Conservation (phyloP, 2,329 filamentous ascomycete species). For the Diaporthe citrichinensis region DNA sequence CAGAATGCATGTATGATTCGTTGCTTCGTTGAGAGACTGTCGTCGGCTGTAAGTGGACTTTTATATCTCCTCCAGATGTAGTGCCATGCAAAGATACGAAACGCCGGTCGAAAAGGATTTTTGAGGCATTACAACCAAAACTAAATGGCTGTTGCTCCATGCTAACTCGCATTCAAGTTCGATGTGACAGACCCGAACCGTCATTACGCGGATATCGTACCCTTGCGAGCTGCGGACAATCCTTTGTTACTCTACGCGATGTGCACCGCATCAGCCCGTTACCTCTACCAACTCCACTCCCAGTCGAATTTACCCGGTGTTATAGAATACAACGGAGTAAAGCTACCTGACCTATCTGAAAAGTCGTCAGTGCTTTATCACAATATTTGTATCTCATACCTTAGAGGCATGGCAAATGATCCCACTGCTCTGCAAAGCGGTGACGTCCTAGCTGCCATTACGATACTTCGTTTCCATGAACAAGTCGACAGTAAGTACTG, state of each 20-base stretch:
- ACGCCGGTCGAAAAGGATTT: neutral
- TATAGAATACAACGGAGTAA: neutral
- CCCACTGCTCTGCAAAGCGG: neutral
- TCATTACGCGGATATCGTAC: neutral
- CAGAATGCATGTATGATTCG: neutral
- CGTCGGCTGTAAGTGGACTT: neutral
- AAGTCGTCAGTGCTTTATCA: neutral
- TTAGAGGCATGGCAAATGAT: neutral
- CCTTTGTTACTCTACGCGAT: neutral
- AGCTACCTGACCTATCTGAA: neutral
- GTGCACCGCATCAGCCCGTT: neutral
- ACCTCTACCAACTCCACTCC: neutral
- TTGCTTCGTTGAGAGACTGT: neutral
- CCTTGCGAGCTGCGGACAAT: neutral
- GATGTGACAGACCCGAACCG: neutral
- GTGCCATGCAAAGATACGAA: neutral
- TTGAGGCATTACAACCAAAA: neutral
- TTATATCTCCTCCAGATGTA: no score
- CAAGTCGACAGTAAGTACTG: neutral
- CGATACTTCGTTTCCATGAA: neutral
- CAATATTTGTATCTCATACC: neutral
- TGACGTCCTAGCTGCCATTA: neutral
- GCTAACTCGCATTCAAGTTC: neutral
- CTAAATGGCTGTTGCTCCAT: neutral
- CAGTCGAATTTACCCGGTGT: neutral